These are phyloP conservation scores for Serendipita vermifera DNA, from an alignment of 768 basidiomycete genomes.

Conservation along the genomic window DNA sequence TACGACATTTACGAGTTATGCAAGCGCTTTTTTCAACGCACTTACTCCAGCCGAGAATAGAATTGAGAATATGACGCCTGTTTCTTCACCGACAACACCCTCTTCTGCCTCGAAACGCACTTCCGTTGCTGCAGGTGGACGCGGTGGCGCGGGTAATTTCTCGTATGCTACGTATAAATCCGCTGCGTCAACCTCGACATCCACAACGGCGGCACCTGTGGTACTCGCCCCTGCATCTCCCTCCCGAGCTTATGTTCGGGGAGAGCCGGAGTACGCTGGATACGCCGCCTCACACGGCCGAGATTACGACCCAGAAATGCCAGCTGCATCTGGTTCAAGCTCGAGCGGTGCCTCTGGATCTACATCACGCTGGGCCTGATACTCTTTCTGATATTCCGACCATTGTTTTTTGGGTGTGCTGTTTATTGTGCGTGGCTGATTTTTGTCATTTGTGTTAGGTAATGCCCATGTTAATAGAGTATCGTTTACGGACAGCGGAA, in stretches of 20 bases:
- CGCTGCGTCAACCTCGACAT: neutral
- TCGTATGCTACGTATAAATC: neutral
- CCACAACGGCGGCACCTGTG: neutral
- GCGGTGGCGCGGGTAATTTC: neutral
- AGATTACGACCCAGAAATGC: neutral
- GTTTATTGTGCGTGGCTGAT: too few relatives aligned
- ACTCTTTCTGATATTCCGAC: too few relatives aligned
- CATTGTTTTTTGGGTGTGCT: too few relatives aligned
- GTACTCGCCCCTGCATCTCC: neutral
- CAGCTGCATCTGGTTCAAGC: neutral
- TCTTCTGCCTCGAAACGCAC: neutral
- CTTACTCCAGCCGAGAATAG: neutral
- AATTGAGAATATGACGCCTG: neutral
- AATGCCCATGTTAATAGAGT: too few relatives aligned
- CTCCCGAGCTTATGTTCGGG: too few relatives aligned
- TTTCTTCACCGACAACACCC: neutral
- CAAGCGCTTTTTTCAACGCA: neutral
- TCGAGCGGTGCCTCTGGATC: neutral
- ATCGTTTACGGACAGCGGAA: too few relatives aligned
- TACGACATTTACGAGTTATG: neutral
- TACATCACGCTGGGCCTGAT: too few relatives aligned
- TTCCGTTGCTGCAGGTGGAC: neutral
- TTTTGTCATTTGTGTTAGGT: too few relatives aligned
- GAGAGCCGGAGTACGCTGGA: neutral
- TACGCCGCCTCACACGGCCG: neutral